Conservation (phyloP, 1,284 basidiomycete genomes). For the Puccinia novopanici region DNA sequence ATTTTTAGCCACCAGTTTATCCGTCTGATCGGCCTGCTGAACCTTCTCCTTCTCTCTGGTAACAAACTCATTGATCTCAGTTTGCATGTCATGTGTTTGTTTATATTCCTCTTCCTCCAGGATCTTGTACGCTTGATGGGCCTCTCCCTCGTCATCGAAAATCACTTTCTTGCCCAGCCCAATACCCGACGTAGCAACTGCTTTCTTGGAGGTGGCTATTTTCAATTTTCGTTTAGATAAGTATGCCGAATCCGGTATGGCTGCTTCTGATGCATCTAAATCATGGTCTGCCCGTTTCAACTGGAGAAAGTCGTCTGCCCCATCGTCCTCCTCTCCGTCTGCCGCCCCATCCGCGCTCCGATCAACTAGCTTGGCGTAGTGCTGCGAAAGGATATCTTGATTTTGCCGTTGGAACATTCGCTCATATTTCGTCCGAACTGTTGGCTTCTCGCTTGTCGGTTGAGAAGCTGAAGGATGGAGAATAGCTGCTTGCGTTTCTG, state of each 20-base stretch:
- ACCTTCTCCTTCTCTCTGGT: slow-evolving; percentile 72
- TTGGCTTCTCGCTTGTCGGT: slow-evolving; percentile 53
- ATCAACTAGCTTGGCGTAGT: slow-evolving; percentile 85
- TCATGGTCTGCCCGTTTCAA: slow-evolving; percentile 87
- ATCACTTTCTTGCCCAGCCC: slow-evolving; percentile 69
- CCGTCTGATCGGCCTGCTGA: slow-evolving; percentile 70
- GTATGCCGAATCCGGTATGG: slow-evolving; percentile 64
- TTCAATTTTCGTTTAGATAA: slow-evolving; percentile 70
- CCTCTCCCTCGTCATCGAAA: slow-evolving; percentile 80
- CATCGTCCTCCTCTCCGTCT: slow-evolving; percentile 60
- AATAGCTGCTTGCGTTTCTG: slow-evolving; percentile 39
- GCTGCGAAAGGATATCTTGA: slow-evolving; percentile 85
- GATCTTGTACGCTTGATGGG: slow-evolving; percentile 75
- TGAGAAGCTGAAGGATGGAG: slow-evolving; percentile 35
- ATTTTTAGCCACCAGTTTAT: slow-evolving; percentile 79
- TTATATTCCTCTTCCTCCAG: slow-evolving; percentile 71
- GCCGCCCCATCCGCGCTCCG: slow-evolving; percentile 63
- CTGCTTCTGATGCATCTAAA: slow-evolving; percentile 62
- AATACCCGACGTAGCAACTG: slow-evolving; percentile 66
- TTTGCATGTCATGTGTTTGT: slow-evolving; percentile 67
- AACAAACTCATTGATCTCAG: slow-evolving; percentile 71
- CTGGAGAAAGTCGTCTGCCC: slow-evolving; percentile 84
- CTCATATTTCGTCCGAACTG: slow-evolving; percentile 90
- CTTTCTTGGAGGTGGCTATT: slow-evolving; percentile 76
- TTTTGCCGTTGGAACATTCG: slow-evolving; percentile 97